These are phyloP conservation scores for Saccharomycopsis schoenii DNA, from an alignment of 805 yeast species.

Conservation along the genomic window DNA sequence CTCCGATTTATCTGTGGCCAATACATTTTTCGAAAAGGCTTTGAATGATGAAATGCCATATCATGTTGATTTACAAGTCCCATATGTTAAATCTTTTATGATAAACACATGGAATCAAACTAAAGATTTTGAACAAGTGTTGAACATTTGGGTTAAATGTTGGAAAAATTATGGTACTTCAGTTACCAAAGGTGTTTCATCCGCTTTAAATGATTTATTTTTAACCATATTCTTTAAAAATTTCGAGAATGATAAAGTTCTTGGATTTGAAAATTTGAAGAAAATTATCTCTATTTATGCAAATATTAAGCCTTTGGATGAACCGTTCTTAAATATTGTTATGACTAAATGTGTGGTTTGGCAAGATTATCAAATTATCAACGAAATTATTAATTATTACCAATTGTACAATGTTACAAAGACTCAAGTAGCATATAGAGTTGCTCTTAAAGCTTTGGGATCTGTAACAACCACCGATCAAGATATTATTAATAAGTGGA, in stretches of 20 bases:
- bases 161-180: slow-evolving; percentile 48
- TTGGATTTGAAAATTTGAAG: slow-evolving; percentile 49
- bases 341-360: slow-evolving; percentile 57
- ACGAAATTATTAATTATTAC: slow-evolving; percentile 53
- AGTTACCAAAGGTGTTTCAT: slow-evolving; percentile 58
- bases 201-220: slow-evolving; percentile 61
- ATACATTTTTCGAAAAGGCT: slow-evolving; percentile 66
- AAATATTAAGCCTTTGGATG: slow-evolving; percentile 53
- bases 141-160: slow-evolving; percentile 54
- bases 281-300: slow-evolving; percentile 47
- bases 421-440: slow-evolving; percentile 64
- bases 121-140: slow-evolving; percentile 46
- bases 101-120: slow-evolving; percentile 50
- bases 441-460: slow-evolving; percentile 64
- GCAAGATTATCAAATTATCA: slow-evolving; percentile 56
- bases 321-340: slow-evolving; percentile 72
- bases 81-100: slow-evolving; percentile 56
- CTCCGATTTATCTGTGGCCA: slow-evolving; percentile 61
- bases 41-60: slow-evolving; percentile 64
- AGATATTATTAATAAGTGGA: slow-evolving; percentile 52
- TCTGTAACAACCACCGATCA: slow-evolving; percentile 43
- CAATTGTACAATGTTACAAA: slow-evolving; percentile 45
- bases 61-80: slow-evolving; percentile 58
- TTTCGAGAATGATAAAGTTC: slow-evolving; percentile 40
- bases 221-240: slow-evolving; percentile 57